Evolutionary conservation across 148 eudicot species (phyloP).

Genomic region (Fallopia convolvulus): DNA sequence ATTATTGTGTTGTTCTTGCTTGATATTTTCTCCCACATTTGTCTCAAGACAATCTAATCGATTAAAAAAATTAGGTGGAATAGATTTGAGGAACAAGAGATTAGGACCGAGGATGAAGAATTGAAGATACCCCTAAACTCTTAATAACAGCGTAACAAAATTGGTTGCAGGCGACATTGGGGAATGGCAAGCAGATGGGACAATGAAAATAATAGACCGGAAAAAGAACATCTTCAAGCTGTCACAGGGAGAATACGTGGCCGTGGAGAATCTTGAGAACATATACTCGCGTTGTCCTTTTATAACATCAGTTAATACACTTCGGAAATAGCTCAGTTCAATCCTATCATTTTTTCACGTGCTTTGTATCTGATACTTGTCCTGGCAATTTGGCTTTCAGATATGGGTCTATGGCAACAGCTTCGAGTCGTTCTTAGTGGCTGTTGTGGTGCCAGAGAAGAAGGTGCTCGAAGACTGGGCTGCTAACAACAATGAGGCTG

Average conservation of each 20-base stretch:
- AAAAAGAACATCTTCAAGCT: conserved; percentile 94
- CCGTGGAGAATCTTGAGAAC: conserved; percentile 82
- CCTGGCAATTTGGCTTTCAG: conserved; percentile 20
- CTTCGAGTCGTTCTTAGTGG: conserved; percentile 90
- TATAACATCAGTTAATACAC: conserved; percentile 48
- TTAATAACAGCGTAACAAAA: background rate
- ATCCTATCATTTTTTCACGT: background rate
- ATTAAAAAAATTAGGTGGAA: no score
- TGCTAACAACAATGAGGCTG: conserved; percentile 30
- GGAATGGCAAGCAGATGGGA: conserved; percentile 89
- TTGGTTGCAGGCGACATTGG: conserved; percentile 77
- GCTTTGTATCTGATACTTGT: background rate
- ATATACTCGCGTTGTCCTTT: conserved; percentile 69
- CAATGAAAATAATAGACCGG: conserved; percentile 89
- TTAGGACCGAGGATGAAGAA: no score
- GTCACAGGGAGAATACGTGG: conserved; percentile 97
- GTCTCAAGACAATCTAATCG: no score
- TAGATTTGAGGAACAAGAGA: no score
- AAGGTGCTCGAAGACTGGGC: conserved; percentile 87
- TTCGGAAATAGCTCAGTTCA: background rate
- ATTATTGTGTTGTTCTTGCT: no score
- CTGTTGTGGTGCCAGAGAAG: conserved; percentile 81
- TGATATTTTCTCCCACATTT: no score
- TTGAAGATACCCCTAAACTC: no score
- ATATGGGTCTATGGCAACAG: conserved; percentile 97